A percentile compares a stretch with the other conserved stretches of the same genome.
phyloP scores from a whole-genome alignment of 352 stramenopile species.

The Pythium vanterpoolii region DNA sequence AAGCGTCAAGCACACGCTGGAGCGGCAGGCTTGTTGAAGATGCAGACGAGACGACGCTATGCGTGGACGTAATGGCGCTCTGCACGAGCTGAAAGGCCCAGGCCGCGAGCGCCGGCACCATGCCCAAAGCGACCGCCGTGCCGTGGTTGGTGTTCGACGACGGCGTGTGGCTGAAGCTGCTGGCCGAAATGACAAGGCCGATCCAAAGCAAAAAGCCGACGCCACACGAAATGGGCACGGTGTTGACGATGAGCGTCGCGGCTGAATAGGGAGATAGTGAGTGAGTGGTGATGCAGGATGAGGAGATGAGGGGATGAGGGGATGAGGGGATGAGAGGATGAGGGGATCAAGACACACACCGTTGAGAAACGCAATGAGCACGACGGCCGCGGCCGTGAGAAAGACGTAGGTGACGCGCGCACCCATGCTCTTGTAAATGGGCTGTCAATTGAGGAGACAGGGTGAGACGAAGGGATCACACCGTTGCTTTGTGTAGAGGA shows the following conservation, averaged over 20 bases:
- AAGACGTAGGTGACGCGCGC: constrained; percentile 36
- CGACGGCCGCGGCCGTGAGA: constrained; percentile 25
- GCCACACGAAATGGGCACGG: constrained; percentile 35
- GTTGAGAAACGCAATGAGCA: constrained; percentile 32
- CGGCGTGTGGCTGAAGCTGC: constrained; percentile 36
- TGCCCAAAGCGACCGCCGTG: constrained; percentile 35
- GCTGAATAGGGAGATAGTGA: background rate
- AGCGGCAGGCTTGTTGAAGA: constrained; percentile 11
- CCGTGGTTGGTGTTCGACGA: constrained; percentile 41
- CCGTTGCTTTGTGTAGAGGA: background rate
- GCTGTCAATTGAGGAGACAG: constrained; percentile 1
- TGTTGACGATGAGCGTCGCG: constrained; percentile 30
- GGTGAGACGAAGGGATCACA: background rate
- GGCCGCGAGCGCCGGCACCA: constrained; percentile 36
- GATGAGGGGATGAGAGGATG: background rate
- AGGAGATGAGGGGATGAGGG: background rate
- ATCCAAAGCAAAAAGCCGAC: constrained; percentile 52
- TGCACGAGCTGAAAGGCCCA: constrained; percentile 44
- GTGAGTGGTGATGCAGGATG: background rate
- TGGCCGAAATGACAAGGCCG: constrained; percentile 39
- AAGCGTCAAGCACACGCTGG: constrained; percentile 19
- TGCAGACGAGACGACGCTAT: background rate
- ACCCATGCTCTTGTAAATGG: constrained; percentile 49
- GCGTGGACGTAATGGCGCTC: constrained; percentile 22
- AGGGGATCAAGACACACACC: constrained; percentile 6